Conservation (phyloP, 768 basidiomycete genomes). For the Lactarius akahatsu region DNA sequence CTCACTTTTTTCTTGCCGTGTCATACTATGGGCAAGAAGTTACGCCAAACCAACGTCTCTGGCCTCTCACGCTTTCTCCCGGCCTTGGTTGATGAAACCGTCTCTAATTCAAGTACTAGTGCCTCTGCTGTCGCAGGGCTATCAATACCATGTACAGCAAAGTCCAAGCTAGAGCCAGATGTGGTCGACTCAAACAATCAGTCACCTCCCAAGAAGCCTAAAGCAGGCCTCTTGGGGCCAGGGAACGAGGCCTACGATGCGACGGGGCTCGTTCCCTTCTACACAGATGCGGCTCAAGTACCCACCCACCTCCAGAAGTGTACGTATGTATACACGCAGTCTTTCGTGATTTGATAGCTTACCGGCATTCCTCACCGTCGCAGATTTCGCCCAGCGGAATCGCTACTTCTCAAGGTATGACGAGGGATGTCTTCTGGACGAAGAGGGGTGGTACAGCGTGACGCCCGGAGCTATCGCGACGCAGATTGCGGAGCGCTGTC, state of each 20-base stretch:
- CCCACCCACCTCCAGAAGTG: conserved; percentile 83
- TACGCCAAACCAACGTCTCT: conserved; percentile 21
- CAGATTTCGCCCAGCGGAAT: conserved; percentile 85
- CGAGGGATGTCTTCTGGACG: conserved; percentile 82
- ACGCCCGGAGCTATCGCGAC: conserved; percentile 91
- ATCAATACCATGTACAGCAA: neutral
- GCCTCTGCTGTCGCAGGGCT: neutral
- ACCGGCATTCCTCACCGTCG: neutral
- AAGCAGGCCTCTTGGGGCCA: conserved; percentile 22
- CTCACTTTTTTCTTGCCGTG: neutral
- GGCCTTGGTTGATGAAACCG: neutral
- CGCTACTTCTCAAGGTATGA: conserved; percentile 81
- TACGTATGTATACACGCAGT: conserved; percentile 40
- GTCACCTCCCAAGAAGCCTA: conserved; percentile 2
- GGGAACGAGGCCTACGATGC: conserved; percentile 47
- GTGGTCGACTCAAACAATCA: neutral
- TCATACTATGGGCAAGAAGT: conserved; percentile 21
- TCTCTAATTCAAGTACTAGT: neutral
- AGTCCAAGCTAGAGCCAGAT: neutral
- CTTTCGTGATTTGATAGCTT: neutral
- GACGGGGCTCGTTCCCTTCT: conserved; percentile 70
- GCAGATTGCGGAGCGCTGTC: conserved; percentile 91
- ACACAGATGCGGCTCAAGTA: conserved; percentile 61
- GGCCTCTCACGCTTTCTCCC: conserved; percentile 19
- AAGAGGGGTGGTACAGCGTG: conserved; percentile 98